Conservation (phyloP, 208 protist genomes). For the Tritrichomonas musculus region DNA sequence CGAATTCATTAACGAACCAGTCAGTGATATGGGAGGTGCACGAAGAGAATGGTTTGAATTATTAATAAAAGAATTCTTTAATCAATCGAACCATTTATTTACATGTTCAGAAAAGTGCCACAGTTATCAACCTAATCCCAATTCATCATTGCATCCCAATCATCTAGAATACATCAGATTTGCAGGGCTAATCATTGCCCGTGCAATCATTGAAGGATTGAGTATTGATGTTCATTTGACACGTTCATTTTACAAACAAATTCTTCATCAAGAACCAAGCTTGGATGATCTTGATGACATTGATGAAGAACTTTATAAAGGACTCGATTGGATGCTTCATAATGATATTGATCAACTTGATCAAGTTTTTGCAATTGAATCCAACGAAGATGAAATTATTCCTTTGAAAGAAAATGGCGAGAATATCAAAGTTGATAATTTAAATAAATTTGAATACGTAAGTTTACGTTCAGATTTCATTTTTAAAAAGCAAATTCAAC, state of each 20-base stretch:
- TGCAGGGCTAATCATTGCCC: constrained; percentile 61
- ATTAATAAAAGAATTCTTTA: constrained; percentile 40
- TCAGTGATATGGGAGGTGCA: constrained; percentile 44
- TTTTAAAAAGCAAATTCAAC: constrained; percentile 76
- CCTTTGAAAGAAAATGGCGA: constrained; percentile 77
- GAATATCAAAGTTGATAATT: constrained; percentile 80
- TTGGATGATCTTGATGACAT: constrained; percentile 86
- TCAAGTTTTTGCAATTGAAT: constrained; percentile 79
- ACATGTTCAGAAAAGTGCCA: constrained; percentile 14
- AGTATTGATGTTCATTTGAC: constrained; percentile 92
- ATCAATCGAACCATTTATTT: constrained; percentile 41
- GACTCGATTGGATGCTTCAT: constrained; percentile 75
- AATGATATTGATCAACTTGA: constrained; percentile 78
- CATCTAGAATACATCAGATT: constrained; percentile 94
- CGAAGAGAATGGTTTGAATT: constrained; percentile 42
- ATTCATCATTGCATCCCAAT: constrained; percentile 76
- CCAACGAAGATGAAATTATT: constrained; percentile 62
- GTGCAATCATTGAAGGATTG: constrained; percentile 70
- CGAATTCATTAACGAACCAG: no score
- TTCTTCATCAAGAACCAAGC: constrained; percentile 74
- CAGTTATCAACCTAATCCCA: constrained; percentile 84
- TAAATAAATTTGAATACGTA: constrained; percentile 91
- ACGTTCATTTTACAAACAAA: constrained; percentile 91
- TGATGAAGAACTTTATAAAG: constrained; percentile 82
- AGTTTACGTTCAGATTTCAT: constrained; percentile 73